Evolutionary conservation across 2,329 filamentous ascomycete species (phyloP), one percentile per base, ranked within the genome.

Genomic region (Pseudocercospora cruenta): DNA sequence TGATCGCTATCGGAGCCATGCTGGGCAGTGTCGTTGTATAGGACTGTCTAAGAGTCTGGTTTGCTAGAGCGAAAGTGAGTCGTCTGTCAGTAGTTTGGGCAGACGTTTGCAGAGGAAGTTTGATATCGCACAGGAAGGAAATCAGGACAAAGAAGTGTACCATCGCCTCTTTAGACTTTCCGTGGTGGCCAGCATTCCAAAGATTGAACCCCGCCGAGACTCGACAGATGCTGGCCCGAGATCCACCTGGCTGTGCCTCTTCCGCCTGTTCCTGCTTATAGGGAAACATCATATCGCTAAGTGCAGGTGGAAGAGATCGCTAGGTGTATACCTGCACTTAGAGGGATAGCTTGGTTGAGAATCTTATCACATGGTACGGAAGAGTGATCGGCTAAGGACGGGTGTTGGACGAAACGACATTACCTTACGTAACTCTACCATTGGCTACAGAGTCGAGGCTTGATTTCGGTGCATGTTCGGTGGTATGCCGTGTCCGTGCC

Each of bases 1-100:
- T 43, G 64, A 79, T 71, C 28, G 78, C 78, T 26, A 73, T 76
- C 59, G 78, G 78, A 22, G 78, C 74, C 78, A 79, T 79, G 66
- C 33, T 76, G 65, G 63, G 61, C 28, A 61, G 31, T 24, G 33
- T 43, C 57, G 8, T n/a, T 58, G 49, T 62, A 24, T 19, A 53
- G 22, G 43, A 60, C 53, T 39, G 45, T 60, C 26, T 43, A 33
- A 14, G 55, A 19, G 45, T 36, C 47, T 39, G 2, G 24, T 19
- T 53, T 45, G 58, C 36, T 19, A 24, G 33, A 14, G 16, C 7
- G 28, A 45, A 14, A 19, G 21, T 59, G 57, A 59, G 60, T 45
- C 12, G 45, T 39, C 22, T 39, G 31, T 55, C 28, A 55, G 49
- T 12, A 31, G 24, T 24, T 45, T 14, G 43, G 39, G 24, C 28